Conservation (phyloP, 116 monocot genomes). For the Phalaenopsis hybrid region DNA sequence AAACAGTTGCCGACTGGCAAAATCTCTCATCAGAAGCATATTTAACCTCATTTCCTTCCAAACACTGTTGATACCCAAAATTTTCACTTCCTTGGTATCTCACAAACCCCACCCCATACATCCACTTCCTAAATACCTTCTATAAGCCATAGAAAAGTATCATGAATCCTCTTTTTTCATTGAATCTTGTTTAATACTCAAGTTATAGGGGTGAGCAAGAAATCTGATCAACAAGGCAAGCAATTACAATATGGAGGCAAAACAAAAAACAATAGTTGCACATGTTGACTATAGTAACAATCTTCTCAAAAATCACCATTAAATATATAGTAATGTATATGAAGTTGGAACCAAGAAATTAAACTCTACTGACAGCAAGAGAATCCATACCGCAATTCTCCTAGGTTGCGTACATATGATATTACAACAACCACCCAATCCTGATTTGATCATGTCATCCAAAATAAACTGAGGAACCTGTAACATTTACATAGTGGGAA, state of each 20-base stretch:
- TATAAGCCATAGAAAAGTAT: too few relatives aligned
- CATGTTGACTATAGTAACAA: background rate
- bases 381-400: slow-evolving; percentile 77
- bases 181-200: too few relatives aligned
- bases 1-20: too few relatives aligned
- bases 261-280: background rate
- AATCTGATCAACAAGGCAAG: too few relatives aligned
- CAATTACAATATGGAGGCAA: background rate
- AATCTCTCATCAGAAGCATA: too few relatives aligned
- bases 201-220: too few relatives aligned
- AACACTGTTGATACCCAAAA: too few relatives aligned
- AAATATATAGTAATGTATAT: background rate
- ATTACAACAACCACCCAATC: slow-evolving; percentile 62
- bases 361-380: background rate
- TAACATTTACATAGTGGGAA: slow-evolving; percentile 1
- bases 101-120: too few relatives aligned
- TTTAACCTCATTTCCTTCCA: too few relatives aligned
- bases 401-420: slow-evolving; percentile 96
- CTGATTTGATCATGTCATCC: slow-evolving; percentile 90
- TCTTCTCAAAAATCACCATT: background rate
- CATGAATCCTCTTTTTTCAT: too few relatives aligned
- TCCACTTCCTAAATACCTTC: too few relatives aligned
- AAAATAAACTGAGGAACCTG: slow-evolving; percentile 93
- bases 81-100: too few relatives aligned
- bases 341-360: background rate